Base-by-base conservation (phyloP, 257 asterid genomes). In the Cynanchum wilfordii region DNA sequence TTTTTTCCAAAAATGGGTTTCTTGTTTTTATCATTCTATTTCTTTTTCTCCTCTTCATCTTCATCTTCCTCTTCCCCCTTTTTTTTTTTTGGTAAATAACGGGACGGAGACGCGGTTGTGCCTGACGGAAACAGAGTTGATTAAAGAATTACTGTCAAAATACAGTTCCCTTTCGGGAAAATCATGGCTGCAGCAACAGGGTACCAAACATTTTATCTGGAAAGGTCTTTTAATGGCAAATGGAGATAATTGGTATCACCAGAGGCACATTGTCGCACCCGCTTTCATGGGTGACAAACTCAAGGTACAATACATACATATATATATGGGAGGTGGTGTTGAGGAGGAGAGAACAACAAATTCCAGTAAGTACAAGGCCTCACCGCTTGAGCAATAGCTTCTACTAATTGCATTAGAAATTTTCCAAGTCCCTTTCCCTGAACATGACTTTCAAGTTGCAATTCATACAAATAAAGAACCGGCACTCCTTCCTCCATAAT, bases 351-450 rank as follows among this genome's bases (percentile, higher is more conserved):
- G 17, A 15, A 24, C 65, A 62, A 30, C 7, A 16, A 36, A 33
- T 64, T 36, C 13, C 27, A 64, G 17, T 13, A 36, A 17, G 49
- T 24, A 52, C 56, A 25, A 58, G 64, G 38, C 38, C 20, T 58
- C 70, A 93, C 98, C 95, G 89, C 80, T 51, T 78, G 66, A 83
- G 96, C 98, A 87, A 94, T 90, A 69, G 83, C 87, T 80, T 94
- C 95, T 40, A 94, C 84, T 62, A 91, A 73, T 69, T 86, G 82
- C 98, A 94, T 91, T 78, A 94, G 78, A 82, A 83, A 87, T 42
- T 82, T 83, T 40, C 99, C 99, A 22, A 91, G 71, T 54, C 98
- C 99, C 83, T 88, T 94, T 62, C 97, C 97, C 78, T 94, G 99
- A 79, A 85, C 81, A 74, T 49, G 86, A 33, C 79, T 82, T 80